Conservation (phyloP, 352 stramenopile species). For the Phytophthora brassicae region DNA sequence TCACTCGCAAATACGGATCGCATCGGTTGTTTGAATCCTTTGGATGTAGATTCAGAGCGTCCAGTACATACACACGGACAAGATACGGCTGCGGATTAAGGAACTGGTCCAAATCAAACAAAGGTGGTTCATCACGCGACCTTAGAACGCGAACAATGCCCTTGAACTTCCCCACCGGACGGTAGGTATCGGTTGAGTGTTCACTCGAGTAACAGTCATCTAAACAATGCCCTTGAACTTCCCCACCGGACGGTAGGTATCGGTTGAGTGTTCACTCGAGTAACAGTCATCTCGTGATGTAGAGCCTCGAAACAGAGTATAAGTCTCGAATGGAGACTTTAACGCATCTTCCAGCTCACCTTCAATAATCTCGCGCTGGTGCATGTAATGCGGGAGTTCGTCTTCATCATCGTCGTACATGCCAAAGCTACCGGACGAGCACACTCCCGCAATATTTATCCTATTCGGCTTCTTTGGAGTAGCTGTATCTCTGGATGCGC, state of each 20-base stretch:
- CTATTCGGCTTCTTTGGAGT: constrained; percentile 14
- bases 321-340: constrained; percentile 83
- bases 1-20: constrained; percentile 86
- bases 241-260: constrained; percentile 63
- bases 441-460: constrained; percentile 6
- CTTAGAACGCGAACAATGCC: constrained; percentile 84
- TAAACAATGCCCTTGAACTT: constrained; percentile 92
- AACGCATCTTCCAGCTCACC: constrained; percentile 70
- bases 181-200: constrained; percentile 38
- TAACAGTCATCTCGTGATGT: constrained; percentile 44
- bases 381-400: constrained; percentile 69
- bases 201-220: constrained; percentile 37
- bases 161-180: constrained; percentile 87
- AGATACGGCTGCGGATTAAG: constrained; percentile 78
- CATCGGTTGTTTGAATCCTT: constrained; percentile 84
- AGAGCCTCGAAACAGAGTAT: constrained; percentile 60
- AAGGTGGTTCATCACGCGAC: constrained; percentile 59
- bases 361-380: constrained; percentile 52
- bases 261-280: constrained; percentile 21
- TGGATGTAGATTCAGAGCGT: constrained; percentile 76
- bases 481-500: not conserved
- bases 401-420: constrained; percentile 53
- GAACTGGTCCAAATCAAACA: constrained; percentile 78
- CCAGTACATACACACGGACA: constrained; percentile 87
- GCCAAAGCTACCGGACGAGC: constrained; percentile 34